Evolutionary conservation across 2,329 filamentous ascomycete species (phyloP), one percentile per base, ranked within the genome.

Genomic region (Ascochyta lentis): DNA sequence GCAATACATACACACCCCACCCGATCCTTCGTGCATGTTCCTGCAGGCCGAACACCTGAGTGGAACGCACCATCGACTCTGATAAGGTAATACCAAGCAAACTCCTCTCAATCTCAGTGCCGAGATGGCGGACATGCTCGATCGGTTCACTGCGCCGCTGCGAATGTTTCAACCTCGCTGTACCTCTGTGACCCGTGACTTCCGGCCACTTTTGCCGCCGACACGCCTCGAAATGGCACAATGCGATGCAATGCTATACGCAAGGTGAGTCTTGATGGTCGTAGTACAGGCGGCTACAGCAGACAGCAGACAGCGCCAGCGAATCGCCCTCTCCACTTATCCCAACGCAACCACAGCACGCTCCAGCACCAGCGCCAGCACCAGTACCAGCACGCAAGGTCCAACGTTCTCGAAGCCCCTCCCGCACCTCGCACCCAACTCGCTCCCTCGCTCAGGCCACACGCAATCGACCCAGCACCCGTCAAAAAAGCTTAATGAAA

Each of bases 401-500:
- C 12, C 38, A 37, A 37, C 44, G 6, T 38, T 38, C 49, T 48
- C 45, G 26, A 48, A 45, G 35, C 22, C 49, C 38, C 49, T 23
- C 34, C 40, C 16, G 16, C 16, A 19, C 15, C 47, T 9, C 10
- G 16, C 27, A 24, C 9, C 31, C 42, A 1, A 24, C 3, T 8
- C 24, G 16, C 24, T 16, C 6, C 4, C 12, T 9, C 24, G 13
- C 39, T 8, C 6, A 16, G 16, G 4, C 27, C 27, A 15, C 8
- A 22, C 34, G 16, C n/a, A 8, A 15, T 19, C n/a, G 29, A 7
- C 22, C n/a, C 33, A n/a, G n/a, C 47, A 38, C 44, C 34, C 51
- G 51, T 49, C 45, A 44, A 24, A 54, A 54, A 54, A 54, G 51
- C 51, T 54, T 54, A 54, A 54, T 49, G 45, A 54, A 54, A 54